phyloP scores from a whole-genome alignment of 768 basidiomycete genomes.

The Macrolepiota dolichaula region DNA sequence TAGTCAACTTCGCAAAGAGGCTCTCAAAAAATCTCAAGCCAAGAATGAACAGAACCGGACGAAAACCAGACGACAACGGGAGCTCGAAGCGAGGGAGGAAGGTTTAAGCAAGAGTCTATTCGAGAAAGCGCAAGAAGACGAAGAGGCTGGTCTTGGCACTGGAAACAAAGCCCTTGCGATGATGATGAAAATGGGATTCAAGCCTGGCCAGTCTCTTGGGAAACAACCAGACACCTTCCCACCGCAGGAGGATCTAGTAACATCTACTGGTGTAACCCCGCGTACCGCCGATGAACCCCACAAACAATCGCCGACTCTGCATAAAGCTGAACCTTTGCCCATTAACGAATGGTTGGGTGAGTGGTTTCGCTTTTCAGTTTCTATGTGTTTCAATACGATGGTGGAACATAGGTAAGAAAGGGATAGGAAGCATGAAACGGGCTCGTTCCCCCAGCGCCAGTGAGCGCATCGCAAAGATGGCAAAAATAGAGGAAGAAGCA shows the following conservation, averaged over 20 bases:
- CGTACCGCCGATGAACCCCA: conserved; percentile 10
- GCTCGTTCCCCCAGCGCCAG: conserved; percentile 58
- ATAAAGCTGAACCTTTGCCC: conserved; percentile 67
- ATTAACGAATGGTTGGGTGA: conserved; percentile 81
- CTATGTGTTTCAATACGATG: conserved; percentile 2
- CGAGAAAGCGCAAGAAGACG: conserved; percentile 67
- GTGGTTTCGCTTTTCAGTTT: conserved; percentile 19
- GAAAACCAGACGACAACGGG: conserved; percentile 66
- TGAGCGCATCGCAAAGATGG: conserved; percentile 72
- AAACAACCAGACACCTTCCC: conserved; percentile 14
- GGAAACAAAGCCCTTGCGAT: conserved; percentile 80
- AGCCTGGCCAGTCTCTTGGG: conserved; percentile 78
- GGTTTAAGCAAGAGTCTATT: conserved; percentile 80
- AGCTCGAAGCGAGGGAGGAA: conserved; percentile 72
- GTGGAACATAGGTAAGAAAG: conserved; percentile 59
- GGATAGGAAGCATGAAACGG: conserved; percentile 72
- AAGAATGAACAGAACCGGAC: conserved; percentile 66
- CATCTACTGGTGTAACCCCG: background rate
- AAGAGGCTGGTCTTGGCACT: conserved; percentile 44
- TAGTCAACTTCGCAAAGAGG: conserved; percentile 65
- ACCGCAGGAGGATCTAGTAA: background rate
- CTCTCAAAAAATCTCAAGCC: conserved; percentile 47
- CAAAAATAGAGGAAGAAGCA: conserved; percentile 64
- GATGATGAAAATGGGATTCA: conserved; percentile 95
- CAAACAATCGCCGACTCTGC: conserved; percentile 23